Percentiles rank a stretch among this genome's conserved stretches.
Conservation (phyloP, 257 asterid species). For the Solanum commersonii region DNA sequence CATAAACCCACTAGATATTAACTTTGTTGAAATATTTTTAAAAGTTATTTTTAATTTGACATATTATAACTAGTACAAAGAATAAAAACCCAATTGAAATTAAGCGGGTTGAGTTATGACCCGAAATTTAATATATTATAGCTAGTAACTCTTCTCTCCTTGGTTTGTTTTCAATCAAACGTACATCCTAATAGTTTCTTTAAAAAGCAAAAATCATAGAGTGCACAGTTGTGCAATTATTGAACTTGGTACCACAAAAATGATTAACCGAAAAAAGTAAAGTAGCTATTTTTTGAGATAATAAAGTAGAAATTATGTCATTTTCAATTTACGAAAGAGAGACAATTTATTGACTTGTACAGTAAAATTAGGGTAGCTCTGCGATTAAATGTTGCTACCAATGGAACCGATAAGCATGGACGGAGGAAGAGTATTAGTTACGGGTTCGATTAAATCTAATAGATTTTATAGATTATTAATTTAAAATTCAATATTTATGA, state of each 20-base stretch:
- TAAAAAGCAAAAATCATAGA: not conserved
- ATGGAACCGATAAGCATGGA: not conserved
- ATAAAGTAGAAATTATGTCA: not conserved
- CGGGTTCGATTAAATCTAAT: not conserved
- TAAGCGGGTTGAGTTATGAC: fast-evolving
- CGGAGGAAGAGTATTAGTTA: not conserved
- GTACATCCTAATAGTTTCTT: not conserved
- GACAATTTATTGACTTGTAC: not conserved
- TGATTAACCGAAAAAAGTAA: not conserved
- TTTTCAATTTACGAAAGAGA: not conserved
- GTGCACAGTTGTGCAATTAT: not conserved
- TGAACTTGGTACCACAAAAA: not conserved
- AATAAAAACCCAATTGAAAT: not conserved
- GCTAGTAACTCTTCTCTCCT: not conserved
- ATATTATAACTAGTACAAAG: not conserved
- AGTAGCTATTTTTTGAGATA: not conserved
- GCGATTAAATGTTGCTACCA: not conserved
- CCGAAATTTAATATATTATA: not conserved
- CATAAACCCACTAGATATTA: not conserved
- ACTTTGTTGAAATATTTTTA: not conserved
- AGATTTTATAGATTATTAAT: not conserved
- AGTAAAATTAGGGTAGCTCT: not conserved
- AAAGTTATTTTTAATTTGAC: not conserved
- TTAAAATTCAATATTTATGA: not conserved
- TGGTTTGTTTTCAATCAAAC: not conserved